Evolutionary conservation across 768 basidiomycete species (phyloP), one percentile per base, ranked within the genome.

Genomic region (Kwoniella europaea): DNA sequence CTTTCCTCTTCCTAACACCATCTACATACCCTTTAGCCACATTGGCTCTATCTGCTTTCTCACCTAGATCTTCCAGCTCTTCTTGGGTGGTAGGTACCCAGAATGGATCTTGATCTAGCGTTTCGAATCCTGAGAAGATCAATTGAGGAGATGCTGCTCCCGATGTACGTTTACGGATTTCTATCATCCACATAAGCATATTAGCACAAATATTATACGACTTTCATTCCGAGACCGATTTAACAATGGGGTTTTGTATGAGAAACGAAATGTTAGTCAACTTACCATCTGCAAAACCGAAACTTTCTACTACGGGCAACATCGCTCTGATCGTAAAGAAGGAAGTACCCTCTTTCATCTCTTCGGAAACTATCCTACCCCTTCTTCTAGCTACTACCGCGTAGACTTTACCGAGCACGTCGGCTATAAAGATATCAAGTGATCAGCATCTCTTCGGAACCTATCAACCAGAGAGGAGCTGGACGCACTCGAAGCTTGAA

Each of bases 31-130:
- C 88, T 78, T 94, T 94, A 0, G 96, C 97, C n/a, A 98, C 85
- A 83, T 99, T 99, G 12, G 89, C 88, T 63, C 92, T 86, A 81
- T 98, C 97, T 0, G 96, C 90, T 83, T 98, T 98, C 82, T 96
- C 94, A 57, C 97, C 97, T 10, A 99, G 86, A 82, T 98, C 96
- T 82, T 98, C 96, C 52, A 98, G 86, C 74, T 98, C 96, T 80
- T 97, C 95, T 77, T 94, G 92, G 0, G 96, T 98, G 18, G 93
- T 94, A 0, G 95, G 95, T 3, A 97, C 94, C 95, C 95, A 98
- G 85, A 94, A 98, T 6, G 95, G 95, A 85, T 98, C 93, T 75
- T 90, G 89, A 82, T 96, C 93, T 24, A 98, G 87, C 77, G 96
- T 87, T 82, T 98, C 95, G 83, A 94, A 99, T 90, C 96, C 97